These are phyloP conservation scores for Starmerella sp. DNA, from an alignment of 805 yeast genomes.

Conservation along the genomic window DNA sequence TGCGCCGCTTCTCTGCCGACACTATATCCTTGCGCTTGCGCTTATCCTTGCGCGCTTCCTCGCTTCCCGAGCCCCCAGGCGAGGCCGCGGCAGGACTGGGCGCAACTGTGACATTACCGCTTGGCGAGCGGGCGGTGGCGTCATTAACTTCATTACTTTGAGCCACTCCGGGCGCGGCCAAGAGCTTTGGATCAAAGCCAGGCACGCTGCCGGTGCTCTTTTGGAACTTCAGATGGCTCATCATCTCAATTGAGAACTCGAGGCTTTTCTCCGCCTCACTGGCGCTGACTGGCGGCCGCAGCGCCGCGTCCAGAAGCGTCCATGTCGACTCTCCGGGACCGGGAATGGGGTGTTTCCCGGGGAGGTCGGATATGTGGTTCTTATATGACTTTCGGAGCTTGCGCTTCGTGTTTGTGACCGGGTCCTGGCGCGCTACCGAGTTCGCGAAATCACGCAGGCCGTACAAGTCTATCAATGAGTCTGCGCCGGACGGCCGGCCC, in stretches of 20 bases:
- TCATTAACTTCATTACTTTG: slow-evolving; percentile 1
- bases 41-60: slow-evolving; percentile 11
- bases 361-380: slow-evolving; percentile 76
- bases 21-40: slow-evolving; percentile 14
- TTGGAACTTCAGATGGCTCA: slow-evolving; percentile 48
- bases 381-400: slow-evolving; percentile 90
- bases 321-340: slow-evolving; percentile 23
- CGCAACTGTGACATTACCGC: neutral
- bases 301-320: slow-evolving; percentile 24
- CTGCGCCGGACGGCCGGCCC: slow-evolving; percentile 41
- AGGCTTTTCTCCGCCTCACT: slow-evolving; percentile 27
- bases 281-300: slow-evolving; percentile 37
- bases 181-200: slow-evolving; percentile 57
- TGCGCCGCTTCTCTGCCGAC: slow-evolving; percentile 13
- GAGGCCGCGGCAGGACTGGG: slow-evolving; percentile 1
- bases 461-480: slow-evolving; percentile 60
- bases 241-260: slow-evolving; percentile 30
- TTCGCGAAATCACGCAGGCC: slow-evolving; percentile 56
- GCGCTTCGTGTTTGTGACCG: slow-evolving; percentile 83
- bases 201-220: slow-evolving; percentile 63
- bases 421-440: slow-evolving; percentile 75
- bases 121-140: neutral
- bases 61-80: slow-evolving; percentile 2
- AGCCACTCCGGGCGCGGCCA: slow-evolving; percentile 35
- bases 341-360: slow-evolving; percentile 44